These are phyloP conservation scores for Leccinum angustisporum DNA, from an alignment of 1,284 basidiomycete genomes.

Conservation along the genomic window DNA sequence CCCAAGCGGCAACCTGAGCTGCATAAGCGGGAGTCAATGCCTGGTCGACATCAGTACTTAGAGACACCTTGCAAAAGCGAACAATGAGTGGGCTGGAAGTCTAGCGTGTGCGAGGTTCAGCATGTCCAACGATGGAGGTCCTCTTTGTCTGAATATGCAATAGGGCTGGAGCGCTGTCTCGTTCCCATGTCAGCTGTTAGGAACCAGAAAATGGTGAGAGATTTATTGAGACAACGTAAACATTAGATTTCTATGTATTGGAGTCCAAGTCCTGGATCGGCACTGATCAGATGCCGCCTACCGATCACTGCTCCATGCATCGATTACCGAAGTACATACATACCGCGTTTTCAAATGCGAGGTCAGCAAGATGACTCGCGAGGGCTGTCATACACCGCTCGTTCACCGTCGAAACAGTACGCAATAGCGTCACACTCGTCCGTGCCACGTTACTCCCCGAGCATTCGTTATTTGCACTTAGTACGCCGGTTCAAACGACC, in stretches of 20 bases:
- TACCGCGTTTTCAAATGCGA: too few relatives aligned
- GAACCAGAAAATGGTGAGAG: neutral
- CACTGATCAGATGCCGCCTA: too few relatives aligned
- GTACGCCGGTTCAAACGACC: too few relatives aligned
- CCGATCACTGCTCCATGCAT: too few relatives aligned
- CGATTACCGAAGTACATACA: too few relatives aligned
- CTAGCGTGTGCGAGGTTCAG: neutral
- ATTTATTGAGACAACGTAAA: neutral
- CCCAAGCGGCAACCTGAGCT: conserved; percentile 2
- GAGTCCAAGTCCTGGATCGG: too few relatives aligned
- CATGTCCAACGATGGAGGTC: neutral
- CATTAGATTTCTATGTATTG: neutral
- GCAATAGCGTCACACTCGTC: too few relatives aligned
- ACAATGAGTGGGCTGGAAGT: neutral
- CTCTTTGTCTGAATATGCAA: neutral
- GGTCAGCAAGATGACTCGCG: too few relatives aligned
- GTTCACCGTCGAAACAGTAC: too few relatives aligned
- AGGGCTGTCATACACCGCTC: too few relatives aligned
- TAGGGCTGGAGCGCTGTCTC: neutral
- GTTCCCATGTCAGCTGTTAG: neutral
- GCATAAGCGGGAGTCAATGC: neutral
- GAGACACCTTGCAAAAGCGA: neutral
- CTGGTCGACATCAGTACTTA: neutral
- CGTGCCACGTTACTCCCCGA: too few relatives aligned
- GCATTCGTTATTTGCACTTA: too few relatives aligned